Base-by-base conservation (phyloP, 2,329 filamentous ascomycete species). In the Didymella lethalis region DNA sequence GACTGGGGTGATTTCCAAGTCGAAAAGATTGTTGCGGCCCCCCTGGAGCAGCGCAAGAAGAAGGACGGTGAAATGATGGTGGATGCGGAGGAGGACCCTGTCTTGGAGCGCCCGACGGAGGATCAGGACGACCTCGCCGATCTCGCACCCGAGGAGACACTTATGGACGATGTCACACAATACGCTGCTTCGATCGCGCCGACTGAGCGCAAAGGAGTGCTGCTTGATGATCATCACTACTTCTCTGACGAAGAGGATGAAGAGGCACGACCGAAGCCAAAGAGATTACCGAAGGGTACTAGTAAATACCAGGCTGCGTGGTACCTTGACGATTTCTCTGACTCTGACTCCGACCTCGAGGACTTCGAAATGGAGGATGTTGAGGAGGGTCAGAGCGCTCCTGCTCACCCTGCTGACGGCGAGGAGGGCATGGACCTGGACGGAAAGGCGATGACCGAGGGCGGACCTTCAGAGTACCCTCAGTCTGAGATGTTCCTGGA, bases 211-310 rank as follows among this genome's bases (percentile, higher is more conserved):
- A 96, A 94, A 79, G 95, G 94, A 64, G 95, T 99, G 1, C 81
- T 99, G 40, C 83, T 99, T 10, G 95, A 99, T 67, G 94, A 98
- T 66, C 94, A 99, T 76, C 94, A 98, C 75, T 99, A 99, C 77
- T 99, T 98, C 74, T 93, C 93, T 0, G 94, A 98, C 43, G 92
- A 95, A 46, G 90, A 95, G 52, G 81, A 83, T 6, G 83, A 85
- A 41, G 80, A 87, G 52, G 81, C 84, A 18, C 81, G 87, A 18
- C 78, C 83, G 34, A 79, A 81, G 31, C 91, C 91, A 7, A 95
- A 89, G 78, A 87, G 87, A 62, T 79, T 99, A 23, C 95, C 95
- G 0, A 91, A 89, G 77, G 95, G 95, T 63, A 99, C 95, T 2
- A 98, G 95, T 38, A 87, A 89, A 55, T 98, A 97, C 77, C 95